Evolutionary conservation across 139 green algal genomes (phyloP).

Genomic region (Diplosphaera chodatii): DNA sequence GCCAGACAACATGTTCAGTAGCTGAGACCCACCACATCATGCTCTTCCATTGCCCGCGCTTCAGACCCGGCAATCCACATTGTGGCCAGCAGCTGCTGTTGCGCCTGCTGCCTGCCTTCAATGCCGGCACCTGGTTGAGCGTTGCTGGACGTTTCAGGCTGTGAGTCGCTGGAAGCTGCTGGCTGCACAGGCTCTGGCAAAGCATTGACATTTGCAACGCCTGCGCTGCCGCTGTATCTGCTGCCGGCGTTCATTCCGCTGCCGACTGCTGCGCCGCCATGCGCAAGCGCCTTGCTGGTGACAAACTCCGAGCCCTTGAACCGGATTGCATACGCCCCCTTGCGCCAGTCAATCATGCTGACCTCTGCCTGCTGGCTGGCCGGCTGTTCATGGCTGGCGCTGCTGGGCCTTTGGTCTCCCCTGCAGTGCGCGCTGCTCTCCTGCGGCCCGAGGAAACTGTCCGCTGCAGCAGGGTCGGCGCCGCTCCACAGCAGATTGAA

Average conservation of each 20-base stretch:
- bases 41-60: slow-evolving; percentile 10
- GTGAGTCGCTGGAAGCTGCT: too few species aligned
- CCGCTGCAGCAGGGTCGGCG: not conserved
- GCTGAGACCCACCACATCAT: not conserved
- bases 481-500: not conserved
- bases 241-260: too few species aligned
- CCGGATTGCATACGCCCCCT: slow-evolving; percentile 6
- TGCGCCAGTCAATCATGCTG: not conserved
- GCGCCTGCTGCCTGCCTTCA: too few species aligned
- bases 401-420: too few species aligned
- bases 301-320: slow-evolving; percentile 16
- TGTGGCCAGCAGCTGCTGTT: not conserved
- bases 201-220: not conserved
- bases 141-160: not conserved
- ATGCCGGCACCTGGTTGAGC: too few species aligned
- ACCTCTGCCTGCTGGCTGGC: too few species aligned
- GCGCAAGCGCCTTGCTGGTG: not conserved
- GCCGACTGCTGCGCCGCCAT: not conserved
- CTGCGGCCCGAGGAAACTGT: not conserved
- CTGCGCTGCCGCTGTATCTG: not conserved
- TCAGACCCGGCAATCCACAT: slow-evolving; percentile 13
- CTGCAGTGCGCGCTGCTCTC: too few species aligned
- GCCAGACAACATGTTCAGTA: too few species aligned
- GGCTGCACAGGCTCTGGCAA: not conserved
- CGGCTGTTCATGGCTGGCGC: too few species aligned